These are phyloP conservation scores for Nevesoporus exiguus DNA, from an alignment of 768 basidiomycete species.

Conservation along the genomic window DNA sequence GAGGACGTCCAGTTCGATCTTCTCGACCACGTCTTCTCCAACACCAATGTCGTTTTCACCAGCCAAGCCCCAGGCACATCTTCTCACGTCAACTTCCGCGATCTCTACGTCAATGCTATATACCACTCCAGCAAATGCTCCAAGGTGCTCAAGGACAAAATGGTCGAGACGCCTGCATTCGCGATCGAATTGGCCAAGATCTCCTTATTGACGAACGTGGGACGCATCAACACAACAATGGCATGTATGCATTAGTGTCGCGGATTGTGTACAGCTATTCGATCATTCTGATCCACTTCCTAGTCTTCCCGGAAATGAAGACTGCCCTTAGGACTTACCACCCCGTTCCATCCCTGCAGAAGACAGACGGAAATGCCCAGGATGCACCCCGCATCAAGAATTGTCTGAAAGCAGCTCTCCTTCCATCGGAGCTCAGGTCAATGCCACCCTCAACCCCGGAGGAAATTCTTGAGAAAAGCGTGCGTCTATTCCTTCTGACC, in stretches of 20 bases:
- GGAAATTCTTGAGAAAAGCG: conserved; percentile 66
- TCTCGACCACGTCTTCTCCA: conserved; percentile 73
- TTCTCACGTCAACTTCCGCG: conserved; percentile 66
- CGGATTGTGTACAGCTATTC: conserved; percentile 5
- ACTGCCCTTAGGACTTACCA: conserved; percentile 88
- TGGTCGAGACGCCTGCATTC: conserved; percentile 77
- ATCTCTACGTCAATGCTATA: conserved; percentile 80
- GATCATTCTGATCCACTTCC: conserved; percentile 18
- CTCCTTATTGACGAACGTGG: conserved; percentile 82
- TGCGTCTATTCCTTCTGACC: conserved; percentile 34
- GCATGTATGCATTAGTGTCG: conserved; percentile 53
- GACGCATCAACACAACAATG: conserved; percentile 90
- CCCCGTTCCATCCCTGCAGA: conserved; percentile 83
- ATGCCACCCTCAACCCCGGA: conserved; percentile 70
- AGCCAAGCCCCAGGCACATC: conserved; percentile 49
- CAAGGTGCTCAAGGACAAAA: conserved; percentile 84
- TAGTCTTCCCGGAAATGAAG: conserved; percentile 93
- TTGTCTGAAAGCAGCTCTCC: conserved; percentile 76
- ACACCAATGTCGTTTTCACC: conserved; percentile 68
- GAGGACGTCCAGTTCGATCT: conserved; percentile 87
- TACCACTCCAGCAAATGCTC: conserved; percentile 82
- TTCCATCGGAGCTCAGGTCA: conserved; percentile 63
- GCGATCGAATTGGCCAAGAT: conserved; percentile 80
- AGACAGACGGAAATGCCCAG: conserved; percentile 83
- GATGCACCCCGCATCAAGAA: conserved; percentile 93